phyloP scores from a whole-genome alignment of 805 yeast genomes.

The Candida dajiaensis region DNA sequence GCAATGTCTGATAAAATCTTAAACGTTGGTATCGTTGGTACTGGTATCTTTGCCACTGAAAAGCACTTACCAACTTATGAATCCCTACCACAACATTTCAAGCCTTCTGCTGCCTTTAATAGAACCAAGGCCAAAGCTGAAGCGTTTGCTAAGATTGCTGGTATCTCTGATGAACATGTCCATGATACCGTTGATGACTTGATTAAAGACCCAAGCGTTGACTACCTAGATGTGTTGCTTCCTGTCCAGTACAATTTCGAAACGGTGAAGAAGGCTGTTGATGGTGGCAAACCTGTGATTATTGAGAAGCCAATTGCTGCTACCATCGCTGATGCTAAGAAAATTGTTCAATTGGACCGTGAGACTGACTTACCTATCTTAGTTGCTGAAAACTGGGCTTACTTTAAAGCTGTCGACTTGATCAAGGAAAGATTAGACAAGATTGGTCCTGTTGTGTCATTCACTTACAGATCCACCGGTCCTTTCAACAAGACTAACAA shows the following conservation, averaged over 20 bases:
- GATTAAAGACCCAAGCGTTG: constrained; percentile 59
- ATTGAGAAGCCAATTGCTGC: constrained; percentile 95
- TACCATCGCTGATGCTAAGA: constrained; percentile 68
- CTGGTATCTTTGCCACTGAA: constrained; percentile 85
- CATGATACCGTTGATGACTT: constrained; percentile 29
- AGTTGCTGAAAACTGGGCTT: constrained; percentile 85
- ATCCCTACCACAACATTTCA: constrained; percentile 42
- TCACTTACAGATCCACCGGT: constrained; percentile 71
- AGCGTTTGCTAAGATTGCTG: constrained; percentile 62
- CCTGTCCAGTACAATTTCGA: constrained; percentile 81
- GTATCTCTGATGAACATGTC: constrained; percentile 36
- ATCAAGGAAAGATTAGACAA: constrained; percentile 54
- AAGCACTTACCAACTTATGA: constrained; percentile 73
- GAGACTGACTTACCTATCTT: constrained; percentile 61
- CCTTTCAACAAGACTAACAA: constrained; percentile 56
- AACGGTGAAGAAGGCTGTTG: constrained; percentile 63
- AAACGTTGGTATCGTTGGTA: constrained; percentile 47
- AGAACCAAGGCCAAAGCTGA: constrained; percentile 83
- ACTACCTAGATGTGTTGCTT: constrained; percentile 75
- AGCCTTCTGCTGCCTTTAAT: constrained; percentile 69
- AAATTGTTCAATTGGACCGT: constrained; percentile 64
- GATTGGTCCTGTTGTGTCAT: constrained; percentile 68
- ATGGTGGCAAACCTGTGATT: constrained; percentile 69
- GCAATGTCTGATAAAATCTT: constrained; percentile 7
- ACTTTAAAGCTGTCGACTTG: constrained; percentile 49